These are phyloP conservation scores for Aspergillus floridensis DNA, from an alignment of 2,329 filamentous ascomycete genomes.

Conservation along the genomic window DNA sequence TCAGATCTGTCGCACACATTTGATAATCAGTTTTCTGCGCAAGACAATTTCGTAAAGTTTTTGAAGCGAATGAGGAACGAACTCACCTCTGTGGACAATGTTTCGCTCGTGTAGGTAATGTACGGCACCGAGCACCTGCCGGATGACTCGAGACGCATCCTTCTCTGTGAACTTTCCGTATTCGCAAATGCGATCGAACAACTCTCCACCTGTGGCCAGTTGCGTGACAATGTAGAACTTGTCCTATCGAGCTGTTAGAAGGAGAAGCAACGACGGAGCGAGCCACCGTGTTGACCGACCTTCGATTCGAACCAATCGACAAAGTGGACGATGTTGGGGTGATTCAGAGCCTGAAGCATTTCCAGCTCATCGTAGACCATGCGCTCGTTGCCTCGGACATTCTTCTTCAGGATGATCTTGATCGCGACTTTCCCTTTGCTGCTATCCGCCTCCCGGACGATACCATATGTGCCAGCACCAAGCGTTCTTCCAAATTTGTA, in stretches of 20 bases:
- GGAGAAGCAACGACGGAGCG: background rate
- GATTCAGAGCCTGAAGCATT: conserved; percentile 85
- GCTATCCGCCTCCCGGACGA: conserved; percentile 91
- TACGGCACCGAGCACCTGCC: conserved; percentile 87
- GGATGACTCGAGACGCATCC: conserved; percentile 93
- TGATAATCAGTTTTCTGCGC: conserved; percentile 4
- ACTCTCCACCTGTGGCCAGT: conserved; percentile 88
- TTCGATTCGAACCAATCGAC: conserved; percentile 99
- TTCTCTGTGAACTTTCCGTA: conserved; percentile 98
- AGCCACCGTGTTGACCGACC: conserved; percentile 51
- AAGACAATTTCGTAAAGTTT: background rate
- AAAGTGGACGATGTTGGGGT: conserved; percentile 95
- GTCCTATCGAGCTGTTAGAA: conserved; percentile 59
- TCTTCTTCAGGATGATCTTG: conserved; percentile 99
- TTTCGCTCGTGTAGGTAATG: conserved; percentile 92
- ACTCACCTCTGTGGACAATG: conserved; percentile 86
- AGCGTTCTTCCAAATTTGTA: conserved; percentile 93
- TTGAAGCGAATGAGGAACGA: background rate
- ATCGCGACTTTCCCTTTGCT: conserved; percentile 80
- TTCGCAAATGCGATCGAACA: conserved; percentile 98
- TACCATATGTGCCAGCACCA: conserved; percentile 95
- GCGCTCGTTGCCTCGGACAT: conserved; percentile 94
- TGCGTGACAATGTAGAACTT: conserved; percentile 99
- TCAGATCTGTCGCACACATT: conserved; percentile 66
- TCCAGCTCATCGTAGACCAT: conserved; percentile 98